Percentiles rank a stretch among this genome's conserved stretches.
phyloP scores from a whole-genome alignment of 2,329 filamentous ascomycete species.

The Ophiobolus disseminans region DNA sequence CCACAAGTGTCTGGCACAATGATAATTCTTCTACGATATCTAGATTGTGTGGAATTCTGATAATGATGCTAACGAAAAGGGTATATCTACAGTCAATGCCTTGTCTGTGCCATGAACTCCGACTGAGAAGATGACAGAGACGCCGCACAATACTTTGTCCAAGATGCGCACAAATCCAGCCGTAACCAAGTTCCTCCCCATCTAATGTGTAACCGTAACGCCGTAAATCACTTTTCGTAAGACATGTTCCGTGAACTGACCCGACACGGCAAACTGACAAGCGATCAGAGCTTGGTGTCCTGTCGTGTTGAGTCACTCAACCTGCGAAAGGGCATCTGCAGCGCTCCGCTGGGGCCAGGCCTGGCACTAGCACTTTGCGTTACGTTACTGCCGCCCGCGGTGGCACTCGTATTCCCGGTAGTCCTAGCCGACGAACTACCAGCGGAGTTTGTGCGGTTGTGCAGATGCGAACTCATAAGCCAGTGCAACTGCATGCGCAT shows the following conservation, averaged over 20 bases:
- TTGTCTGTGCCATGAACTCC: slow-evolving; percentile 16
- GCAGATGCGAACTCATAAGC: slow-evolving; percentile 65
- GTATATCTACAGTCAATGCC: slow-evolving; percentile 17
- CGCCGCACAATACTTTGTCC: no score
- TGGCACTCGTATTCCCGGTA: slow-evolving; percentile 29
- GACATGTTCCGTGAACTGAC: slow-evolving; percentile 17
- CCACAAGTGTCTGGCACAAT: not conserved
- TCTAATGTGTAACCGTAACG: slow-evolving; percentile 8
- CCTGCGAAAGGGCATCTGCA: slow-evolving; percentile 37
- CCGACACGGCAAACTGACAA: slow-evolving; percentile 1
- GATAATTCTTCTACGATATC: no score
- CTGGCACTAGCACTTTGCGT: slow-evolving; percentile 34
- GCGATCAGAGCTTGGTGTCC: slow-evolving; percentile 44
- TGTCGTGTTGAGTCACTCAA: slow-evolving; percentile 47
- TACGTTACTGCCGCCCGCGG: slow-evolving; percentile 28
- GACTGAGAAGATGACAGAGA: slow-evolving; percentile 7
- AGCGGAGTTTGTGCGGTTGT: slow-evolving; percentile 45
- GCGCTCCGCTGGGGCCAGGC: slow-evolving; percentile 31
- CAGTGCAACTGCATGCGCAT: slow-evolving; percentile 68
- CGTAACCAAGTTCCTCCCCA: not conserved
- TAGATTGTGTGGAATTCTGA: no score
- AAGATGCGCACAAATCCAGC: no score
- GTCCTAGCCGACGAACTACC: slow-evolving; percentile 34
- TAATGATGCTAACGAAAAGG: slow-evolving; percentile 7
- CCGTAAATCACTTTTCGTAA: slow-evolving; percentile 28